These are phyloP conservation scores for Cyclotella cryptica DNA, from an alignment of 108 stramenopile species.

Conservation along the genomic window DNA sequence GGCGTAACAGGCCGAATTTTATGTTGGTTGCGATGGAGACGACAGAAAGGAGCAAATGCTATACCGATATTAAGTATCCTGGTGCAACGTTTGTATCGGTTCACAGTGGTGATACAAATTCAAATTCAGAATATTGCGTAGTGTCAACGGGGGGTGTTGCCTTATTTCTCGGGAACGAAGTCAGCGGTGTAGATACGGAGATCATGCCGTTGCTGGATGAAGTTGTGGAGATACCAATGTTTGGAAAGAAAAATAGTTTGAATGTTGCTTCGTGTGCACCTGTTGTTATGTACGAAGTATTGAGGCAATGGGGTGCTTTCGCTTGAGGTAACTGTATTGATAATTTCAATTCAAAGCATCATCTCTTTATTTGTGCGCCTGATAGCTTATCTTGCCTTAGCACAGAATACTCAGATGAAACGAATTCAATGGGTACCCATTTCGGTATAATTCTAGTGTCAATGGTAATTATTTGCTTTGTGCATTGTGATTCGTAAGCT, in stretches of 20 bases:
- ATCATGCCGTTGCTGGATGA: slow-evolving; percentile 66
- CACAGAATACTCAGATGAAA: no score
- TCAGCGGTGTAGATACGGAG: slow-evolving; percentile 75
- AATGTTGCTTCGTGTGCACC: slow-evolving; percentile 92
- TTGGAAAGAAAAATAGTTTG: slow-evolving; percentile 85
- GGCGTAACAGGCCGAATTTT: slow-evolving; percentile 41
- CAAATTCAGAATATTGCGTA: no score
- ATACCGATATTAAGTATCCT: slow-evolving; percentile 60
- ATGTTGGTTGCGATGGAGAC: slow-evolving; percentile 83
- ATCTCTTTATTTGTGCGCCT: no score
- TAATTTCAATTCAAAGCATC: neutral
- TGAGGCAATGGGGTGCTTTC: slow-evolving; percentile 73
- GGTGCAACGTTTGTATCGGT: slow-evolving; percentile 16
- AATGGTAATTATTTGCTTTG: no score
- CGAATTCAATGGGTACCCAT: no score
- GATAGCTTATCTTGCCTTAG: no score
- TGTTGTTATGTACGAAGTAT: slow-evolving; percentile 82
- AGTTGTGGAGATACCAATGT: slow-evolving; percentile 87
- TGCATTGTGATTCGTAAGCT: no score
- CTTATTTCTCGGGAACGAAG: slow-evolving; percentile 89
- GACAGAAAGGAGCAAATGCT: slow-evolving; percentile 68
- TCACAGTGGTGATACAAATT: slow-evolving; percentile 26
- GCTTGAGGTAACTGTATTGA: neutral
- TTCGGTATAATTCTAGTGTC: no score
- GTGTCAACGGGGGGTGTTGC: slow-evolving; percentile 49